These are phyloP conservation scores for Thalassiosira ordinaria DNA, from an alignment of 352 stramenopile species.

Conservation along the genomic window DNA sequence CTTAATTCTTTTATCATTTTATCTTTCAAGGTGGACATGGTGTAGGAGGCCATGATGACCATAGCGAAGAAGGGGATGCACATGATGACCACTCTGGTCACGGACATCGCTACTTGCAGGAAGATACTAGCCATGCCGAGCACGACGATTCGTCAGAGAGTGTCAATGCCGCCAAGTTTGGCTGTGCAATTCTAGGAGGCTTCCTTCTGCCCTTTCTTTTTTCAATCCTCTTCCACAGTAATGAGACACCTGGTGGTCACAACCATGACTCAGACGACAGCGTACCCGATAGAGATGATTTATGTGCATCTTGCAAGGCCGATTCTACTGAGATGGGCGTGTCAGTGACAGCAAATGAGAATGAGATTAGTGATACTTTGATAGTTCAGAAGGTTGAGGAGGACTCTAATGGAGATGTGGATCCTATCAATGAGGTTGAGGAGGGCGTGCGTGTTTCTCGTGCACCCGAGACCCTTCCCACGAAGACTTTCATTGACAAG, in stretches of 20 bases:
- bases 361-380: neutral
- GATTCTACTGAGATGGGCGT: neutral
- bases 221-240: conserved; percentile 16
- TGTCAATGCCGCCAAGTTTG: conserved; percentile 67
- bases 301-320: no score
- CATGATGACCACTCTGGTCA: conserved; percentile 22
- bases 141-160: conserved; percentile 11
- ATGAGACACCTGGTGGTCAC: no score
- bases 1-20: neutral
- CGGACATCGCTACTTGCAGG: conserved; percentile 45
- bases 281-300: no score
- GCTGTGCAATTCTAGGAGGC: conserved; percentile 77
- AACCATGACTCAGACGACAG: no score
- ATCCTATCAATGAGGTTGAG: neutral
- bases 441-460: neutral
- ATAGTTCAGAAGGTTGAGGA: neutral
- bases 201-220: conserved; percentile 83
- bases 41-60: no score
- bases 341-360: conserved; percentile 2
- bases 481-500: conserved; percentile 40
- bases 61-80: neutral
- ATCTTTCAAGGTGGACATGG: neutral
- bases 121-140: conserved; percentile 50
- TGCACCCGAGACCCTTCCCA: conserved; percentile 35
- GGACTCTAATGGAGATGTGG: neutral